These are phyloP conservation scores for Trichoderma sp. DNA, from an alignment of 2,329 filamentous ascomycete genomes.

Conservation along the genomic window DNA sequence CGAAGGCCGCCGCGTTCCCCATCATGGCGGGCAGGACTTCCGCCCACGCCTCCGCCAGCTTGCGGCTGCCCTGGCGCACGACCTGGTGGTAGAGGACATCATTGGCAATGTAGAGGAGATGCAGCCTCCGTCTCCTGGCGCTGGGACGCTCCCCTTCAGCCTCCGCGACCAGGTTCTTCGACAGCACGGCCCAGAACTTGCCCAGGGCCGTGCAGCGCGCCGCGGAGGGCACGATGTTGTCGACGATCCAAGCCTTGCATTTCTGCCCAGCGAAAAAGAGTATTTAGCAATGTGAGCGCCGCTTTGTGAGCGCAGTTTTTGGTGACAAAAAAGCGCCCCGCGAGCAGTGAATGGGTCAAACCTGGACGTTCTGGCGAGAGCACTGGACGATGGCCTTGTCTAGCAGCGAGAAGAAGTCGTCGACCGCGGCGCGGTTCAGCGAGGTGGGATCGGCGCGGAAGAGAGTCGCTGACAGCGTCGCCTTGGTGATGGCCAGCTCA, in stretches of 20 bases:
- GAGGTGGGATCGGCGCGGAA: slow-evolving; percentile 73
- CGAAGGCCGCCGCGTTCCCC: slow-evolving; percentile 58
- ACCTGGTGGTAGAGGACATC: slow-evolving; percentile 74
- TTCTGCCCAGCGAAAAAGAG: slow-evolving; percentile 57
- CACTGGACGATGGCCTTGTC: slow-evolving; percentile 68
- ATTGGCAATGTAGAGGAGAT: slow-evolving; percentile 76
- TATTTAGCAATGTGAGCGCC: slow-evolving; percentile 34
- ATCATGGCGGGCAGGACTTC: slow-evolving; percentile 64
- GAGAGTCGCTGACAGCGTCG: slow-evolving; percentile 72
- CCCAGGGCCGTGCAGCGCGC: slow-evolving; percentile 67
- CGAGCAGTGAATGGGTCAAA: slow-evolving; percentile 57
- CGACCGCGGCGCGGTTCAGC: slow-evolving; percentile 68
- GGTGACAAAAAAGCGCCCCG: slow-evolving; percentile 6
- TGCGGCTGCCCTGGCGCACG: slow-evolving; percentile 52
- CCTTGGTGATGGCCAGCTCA: slow-evolving; percentile 76
- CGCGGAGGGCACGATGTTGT: slow-evolving; percentile 68
- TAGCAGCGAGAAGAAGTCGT: slow-evolving; percentile 67
- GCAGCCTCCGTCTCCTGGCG: slow-evolving; percentile 68
- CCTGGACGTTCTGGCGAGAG: slow-evolving; percentile 82
- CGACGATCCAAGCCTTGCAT: slow-evolving; percentile 84
- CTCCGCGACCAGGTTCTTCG: slow-evolving; percentile 47
- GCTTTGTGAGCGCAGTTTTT: too few species aligned
- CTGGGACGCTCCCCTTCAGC: slow-evolving; percentile 50
- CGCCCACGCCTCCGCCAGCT: slow-evolving; percentile 60
- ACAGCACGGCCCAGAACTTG: slow-evolving; percentile 73